Evolutionary conservation across 371 early-diverging fungal genomes (phyloP).

Genomic region (Circinella minor): DNA sequence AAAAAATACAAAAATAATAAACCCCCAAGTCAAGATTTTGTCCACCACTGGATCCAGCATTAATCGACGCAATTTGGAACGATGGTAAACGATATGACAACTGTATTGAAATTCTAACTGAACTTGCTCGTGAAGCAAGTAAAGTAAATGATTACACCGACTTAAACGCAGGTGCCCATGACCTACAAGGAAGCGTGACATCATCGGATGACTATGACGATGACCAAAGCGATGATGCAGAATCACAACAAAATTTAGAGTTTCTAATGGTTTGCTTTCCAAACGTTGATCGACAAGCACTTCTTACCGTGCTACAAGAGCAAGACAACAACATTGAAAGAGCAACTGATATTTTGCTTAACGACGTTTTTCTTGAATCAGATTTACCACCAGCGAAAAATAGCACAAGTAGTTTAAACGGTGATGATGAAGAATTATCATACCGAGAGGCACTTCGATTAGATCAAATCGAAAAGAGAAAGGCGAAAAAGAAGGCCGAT

Average conservation of each 20-base stretch:
- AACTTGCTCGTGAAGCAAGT: slow-evolving; percentile 25
- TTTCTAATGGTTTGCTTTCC: slow-evolving; percentile 49
- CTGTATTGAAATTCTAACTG: slow-evolving; percentile 16
- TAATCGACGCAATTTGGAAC: slow-evolving; percentile 27
- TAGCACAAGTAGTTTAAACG: neutral
- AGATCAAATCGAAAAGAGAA: neutral
- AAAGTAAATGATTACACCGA: neutral
- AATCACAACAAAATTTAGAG: slow-evolving; percentile 24
- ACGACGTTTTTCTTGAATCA: slow-evolving; percentile 28
- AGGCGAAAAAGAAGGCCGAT: neutral
- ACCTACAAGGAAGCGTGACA: neutral
- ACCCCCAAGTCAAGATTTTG: slow-evolving; percentile 18
- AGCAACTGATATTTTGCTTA: slow-evolving; percentile 43
- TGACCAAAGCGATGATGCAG: neutral
- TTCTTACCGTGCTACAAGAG: slow-evolving; percentile 23
- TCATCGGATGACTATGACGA: neutral
- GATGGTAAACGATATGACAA: slow-evolving; percentile 19
- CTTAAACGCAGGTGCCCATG: too few species aligned
- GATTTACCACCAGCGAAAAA: neutral
- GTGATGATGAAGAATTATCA: neutral
- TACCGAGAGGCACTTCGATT: neutral
- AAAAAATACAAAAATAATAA: neutral
- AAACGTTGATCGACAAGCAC: slow-evolving; percentile 14
- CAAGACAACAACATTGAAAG: slow-evolving; percentile 41
- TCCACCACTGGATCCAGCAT: slow-evolving; percentile 27